These are phyloP conservation scores for Dujonia santamariae DNA, from an alignment of 1,139 yeast genomes.

Conservation along the genomic window DNA sequence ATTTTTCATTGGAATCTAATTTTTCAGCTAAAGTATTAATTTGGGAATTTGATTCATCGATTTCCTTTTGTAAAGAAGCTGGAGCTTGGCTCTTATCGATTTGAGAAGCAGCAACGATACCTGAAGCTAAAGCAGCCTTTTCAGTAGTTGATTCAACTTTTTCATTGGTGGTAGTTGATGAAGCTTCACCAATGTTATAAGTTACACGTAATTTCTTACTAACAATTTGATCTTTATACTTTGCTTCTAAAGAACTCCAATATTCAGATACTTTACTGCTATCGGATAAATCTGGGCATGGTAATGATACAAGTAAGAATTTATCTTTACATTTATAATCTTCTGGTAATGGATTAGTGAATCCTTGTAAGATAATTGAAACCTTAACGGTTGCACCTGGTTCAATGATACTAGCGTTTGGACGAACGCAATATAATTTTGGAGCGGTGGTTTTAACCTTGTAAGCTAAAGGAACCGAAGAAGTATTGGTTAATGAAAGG, in stretches of 20 bases:
- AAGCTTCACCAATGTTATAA: conserved; percentile 37
- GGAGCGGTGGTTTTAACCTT: conserved; percentile 99
- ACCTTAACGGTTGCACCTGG: conserved; percentile 76
- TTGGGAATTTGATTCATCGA: conserved; percentile 38
- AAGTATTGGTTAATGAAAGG: conserved; percentile 65
- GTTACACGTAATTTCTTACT: conserved; percentile 80
- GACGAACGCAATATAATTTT: conserved; percentile 91
- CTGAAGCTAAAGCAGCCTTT: conserved; percentile 14
- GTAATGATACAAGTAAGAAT: conserved; percentile 83
- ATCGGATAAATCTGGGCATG: conserved; percentile 62
- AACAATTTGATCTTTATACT: conserved; percentile 55
- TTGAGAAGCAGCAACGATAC: conserved; percentile 14
- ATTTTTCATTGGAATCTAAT: conserved; percentile 27
- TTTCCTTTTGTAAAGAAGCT: conserved; percentile 22
- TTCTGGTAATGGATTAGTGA: conserved; percentile 67
- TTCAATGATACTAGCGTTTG: conserved; percentile 78
- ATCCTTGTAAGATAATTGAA: conserved; percentile 82
- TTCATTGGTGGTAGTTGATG: conserved; percentile 7
- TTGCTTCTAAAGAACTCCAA: conserved; percentile 71
- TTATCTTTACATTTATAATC: conserved; percentile 86
- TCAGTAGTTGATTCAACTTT: conserved; percentile 10
- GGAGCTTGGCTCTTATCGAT: conserved; percentile 12
- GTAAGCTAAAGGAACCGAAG: conserved; percentile 68
- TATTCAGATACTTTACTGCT: conserved; percentile 57
- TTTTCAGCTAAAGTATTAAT: conserved; percentile 43